Evolutionary conservation across 345 rosid genomes (phyloP).

Genomic region (Sonneratia alba): DNA sequence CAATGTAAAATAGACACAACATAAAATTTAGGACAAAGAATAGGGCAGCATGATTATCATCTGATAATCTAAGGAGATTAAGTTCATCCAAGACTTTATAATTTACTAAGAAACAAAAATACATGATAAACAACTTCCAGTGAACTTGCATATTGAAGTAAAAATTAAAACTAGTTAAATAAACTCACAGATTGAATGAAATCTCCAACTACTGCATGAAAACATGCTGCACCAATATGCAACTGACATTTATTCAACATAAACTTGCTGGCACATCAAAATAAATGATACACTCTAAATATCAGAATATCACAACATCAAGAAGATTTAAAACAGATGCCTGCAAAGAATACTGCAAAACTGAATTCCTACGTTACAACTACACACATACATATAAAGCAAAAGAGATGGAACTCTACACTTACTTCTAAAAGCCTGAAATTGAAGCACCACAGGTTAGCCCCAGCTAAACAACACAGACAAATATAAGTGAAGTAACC

Average conservation of each 20-base stretch:
- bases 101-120: conserved; percentile 9
- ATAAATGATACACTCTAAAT: conserved; percentile 8
- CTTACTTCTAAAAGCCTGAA: not conserved
- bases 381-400: not conserved
- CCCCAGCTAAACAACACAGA: not conserved
- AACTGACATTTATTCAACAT: conserved; percentile 2
- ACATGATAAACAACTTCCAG: not conserved
- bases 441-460: not conserved
- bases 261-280: conserved; percentile 28
- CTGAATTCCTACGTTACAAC: not conserved
- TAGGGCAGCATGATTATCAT: no score
- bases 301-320: conserved; percentile 8
- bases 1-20: no score
- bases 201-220: conserved; percentile 7
- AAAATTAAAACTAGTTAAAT: not conserved
- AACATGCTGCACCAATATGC: conserved; percentile 3
- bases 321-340: conserved; percentile 20
- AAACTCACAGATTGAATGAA: conserved; percentile 9
- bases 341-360: not conserved
- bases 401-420: conserved; percentile 1
- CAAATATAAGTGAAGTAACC: not conserved
- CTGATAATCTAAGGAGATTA: no score
- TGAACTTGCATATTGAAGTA: not conserved
- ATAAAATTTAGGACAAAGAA: no score
- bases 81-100: no score